These are phyloP conservation scores for Raffaelea ambrosiae DNA, from an alignment of 2,329 filamentous ascomycete species.

Conservation along the genomic window DNA sequence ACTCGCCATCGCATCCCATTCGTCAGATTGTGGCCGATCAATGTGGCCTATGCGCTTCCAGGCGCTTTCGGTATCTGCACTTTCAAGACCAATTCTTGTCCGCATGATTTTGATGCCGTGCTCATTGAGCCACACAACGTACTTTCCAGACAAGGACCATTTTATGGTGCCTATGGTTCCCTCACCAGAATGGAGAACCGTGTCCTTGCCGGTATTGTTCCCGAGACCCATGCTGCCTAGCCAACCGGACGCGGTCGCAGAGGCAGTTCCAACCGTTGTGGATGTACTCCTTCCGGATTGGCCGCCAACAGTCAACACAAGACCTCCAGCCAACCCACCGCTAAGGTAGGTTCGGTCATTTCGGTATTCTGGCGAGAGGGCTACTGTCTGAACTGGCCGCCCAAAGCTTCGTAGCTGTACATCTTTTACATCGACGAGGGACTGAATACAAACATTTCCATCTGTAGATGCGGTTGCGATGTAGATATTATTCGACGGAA, in stretches of 20 bases:
- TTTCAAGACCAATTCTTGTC: constrained; percentile 73
- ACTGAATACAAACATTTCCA: constrained; percentile 88
- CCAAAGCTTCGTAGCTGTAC: constrained; percentile 90
- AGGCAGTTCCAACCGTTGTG: constrained; percentile 75
- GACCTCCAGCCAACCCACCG: constrained; percentile 76
- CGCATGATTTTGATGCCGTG: constrained; percentile 98
- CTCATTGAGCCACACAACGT: constrained; percentile 92
- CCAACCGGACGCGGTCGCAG: constrained; percentile 82
- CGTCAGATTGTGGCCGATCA: constrained; percentile 74
- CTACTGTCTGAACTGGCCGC: constrained; percentile 82
- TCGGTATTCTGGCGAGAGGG: constrained; percentile 91
- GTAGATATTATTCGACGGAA: constrained; percentile 82
- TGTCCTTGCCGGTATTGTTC: constrained; percentile 71
- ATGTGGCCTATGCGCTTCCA: constrained; percentile 95
- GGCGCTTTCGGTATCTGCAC: constrained; percentile 66
- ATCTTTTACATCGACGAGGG: constrained; percentile 78
- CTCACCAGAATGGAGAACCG: constrained; percentile 82
- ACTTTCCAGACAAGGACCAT: constrained; percentile 89
- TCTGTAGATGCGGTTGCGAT: constrained; percentile 92
- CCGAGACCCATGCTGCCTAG: constrained; percentile 80
- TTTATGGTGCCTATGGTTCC: constrained; percentile 86
- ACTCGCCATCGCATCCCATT: constrained; percentile 93
- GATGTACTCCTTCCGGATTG: constrained; percentile 75
- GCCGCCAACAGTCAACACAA: constrained; percentile 79
- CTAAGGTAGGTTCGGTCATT: constrained; percentile 83